phyloP scores from a whole-genome alignment of 2,329 filamentous ascomycete species.

The Pezicula radicicola region DNA sequence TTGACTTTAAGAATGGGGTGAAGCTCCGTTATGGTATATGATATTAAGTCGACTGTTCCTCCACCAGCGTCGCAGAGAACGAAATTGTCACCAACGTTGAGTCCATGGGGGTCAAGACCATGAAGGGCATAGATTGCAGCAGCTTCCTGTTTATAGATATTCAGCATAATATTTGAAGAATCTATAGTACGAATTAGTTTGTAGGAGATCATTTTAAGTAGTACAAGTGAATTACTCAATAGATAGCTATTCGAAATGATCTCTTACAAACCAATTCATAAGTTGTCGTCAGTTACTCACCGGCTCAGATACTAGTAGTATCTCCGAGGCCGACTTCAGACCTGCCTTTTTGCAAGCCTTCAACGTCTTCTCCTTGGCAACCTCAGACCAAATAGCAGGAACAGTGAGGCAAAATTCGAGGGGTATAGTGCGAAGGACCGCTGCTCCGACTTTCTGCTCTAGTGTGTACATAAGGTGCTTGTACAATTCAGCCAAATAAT shows the following conservation, averaged over 20 bases:
- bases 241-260: too few relatives aligned
- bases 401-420: constrained; percentile 55
- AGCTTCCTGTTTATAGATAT: constrained; percentile 8
- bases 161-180: neutral
- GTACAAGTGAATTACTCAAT: too few relatives aligned
- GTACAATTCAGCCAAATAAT: constrained; percentile 46
- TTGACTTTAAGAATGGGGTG: constrained; percentile 14
- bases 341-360: constrained; percentile 39
- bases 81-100: constrained; percentile 26
- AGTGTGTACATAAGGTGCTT: constrained; percentile 43
- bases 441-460: constrained; percentile 37
- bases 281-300: neutral
- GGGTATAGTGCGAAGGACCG: constrained; percentile 39
- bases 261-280: too few relatives aligned
- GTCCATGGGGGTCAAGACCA: constrained; percentile 3
- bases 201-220: too few relatives aligned
- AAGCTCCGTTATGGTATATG: constrained; percentile 20
- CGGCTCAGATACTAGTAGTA: constrained; percentile 48
- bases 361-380: constrained; percentile 47
- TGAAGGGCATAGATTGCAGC: constrained; percentile 10
- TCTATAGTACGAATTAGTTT: neutral
- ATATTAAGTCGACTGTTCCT: constrained; percentile 30
- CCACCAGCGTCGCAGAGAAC: constrained; percentile 31
- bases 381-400: constrained; percentile 56
- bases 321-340: constrained; percentile 29